Base-by-base conservation (phyloP, 495 filamentous ascomycete species). In the Penicillium riverlandense region DNA sequence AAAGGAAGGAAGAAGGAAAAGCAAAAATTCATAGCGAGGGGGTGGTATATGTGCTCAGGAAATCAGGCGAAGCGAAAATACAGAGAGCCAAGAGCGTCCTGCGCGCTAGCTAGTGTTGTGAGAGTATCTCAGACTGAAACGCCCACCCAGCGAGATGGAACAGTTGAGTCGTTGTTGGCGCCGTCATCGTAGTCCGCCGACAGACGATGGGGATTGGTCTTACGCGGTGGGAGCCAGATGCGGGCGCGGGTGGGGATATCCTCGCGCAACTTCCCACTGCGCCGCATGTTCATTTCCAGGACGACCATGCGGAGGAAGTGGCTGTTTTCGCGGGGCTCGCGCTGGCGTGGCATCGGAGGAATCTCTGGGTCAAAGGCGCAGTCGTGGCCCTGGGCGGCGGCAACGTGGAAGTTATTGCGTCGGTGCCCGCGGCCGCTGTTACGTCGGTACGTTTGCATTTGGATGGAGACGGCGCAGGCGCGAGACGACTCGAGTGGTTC, bases 271-370 rank as follows among this genome's bases (percentile, higher is more conserved):
- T 98, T 97, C 36, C 92, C 92, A 36, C 74, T 77, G 53, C 88
- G 83, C 29, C 90, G 84, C 92, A 98, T 98, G 46, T 91, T 87
- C 85, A 96, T 95, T 66, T 98, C 92, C 55, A 96, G 75, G 42
- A 96, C 91, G 27, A 94, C 87, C 54, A 97, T 83, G 28, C 92
- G 81, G 40, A 98, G 81, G 66, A 97, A 98, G 52, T 96, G 85
- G 16, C 84, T 79, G 58, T 98, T 98, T 61, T 98, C 92, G 32
- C 92, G 79, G 50, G 88, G 80, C 60, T 96, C 92, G 11, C 92
- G 81, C 59, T 90, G 90, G 11, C 88, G 83, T 9, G 84, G 73
- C 41, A 75, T 63, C 3, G 77, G 68, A 0, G 68, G 63, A 27
- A 60, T 48, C 37, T 73, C 69, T 9, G 73, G 68, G 33, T 69